Evolutionary conservation across 495 filamentous ascomycete genomes (phyloP), one percentile per base, ranked within the genome.

Genomic region (Lasiosphaeris hirsuta): DNA sequence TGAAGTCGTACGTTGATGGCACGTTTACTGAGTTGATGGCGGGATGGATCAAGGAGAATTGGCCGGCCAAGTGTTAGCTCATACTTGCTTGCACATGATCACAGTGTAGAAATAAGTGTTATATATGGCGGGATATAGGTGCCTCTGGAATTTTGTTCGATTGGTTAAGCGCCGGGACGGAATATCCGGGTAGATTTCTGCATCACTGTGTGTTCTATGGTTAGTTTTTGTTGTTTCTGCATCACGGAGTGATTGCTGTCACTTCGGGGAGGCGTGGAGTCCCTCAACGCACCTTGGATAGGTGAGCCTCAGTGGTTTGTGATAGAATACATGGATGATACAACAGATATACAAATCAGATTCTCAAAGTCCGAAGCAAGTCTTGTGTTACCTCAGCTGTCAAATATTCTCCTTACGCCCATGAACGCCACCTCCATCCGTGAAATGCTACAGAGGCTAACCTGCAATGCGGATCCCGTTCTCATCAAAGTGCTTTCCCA

Each of bases 1-100:
- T 90, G 14, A 72, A 77, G 57, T 66, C 72, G 19, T 96, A 90
- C 65, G 80, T 88, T 67, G 76, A 83, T 13, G 82, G 81, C 4
- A 88, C 81, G 2, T 78, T 97, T 63, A 96, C 90, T 3, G 81
- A 85, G 36, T 58, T 95, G 43, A 83, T 97, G 64, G 72, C 84
- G 36, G 75, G 78, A 4, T 97, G 92, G 91, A 86, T 96, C 11
- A 77, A 83, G 71, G 74, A 81, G 71, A 79, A 96, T 65, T 98
- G 94, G 94, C 63, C 74, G 38, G 68, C 69, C 40, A 66, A 79
- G 23, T 86, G 85, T 58, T 58, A 44, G 44, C 7, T 10, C 13
- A 23, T 15, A 19, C 50, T 38, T 23, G 30, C 11, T 30, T 50
- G 42, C 13, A 30, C 11, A 42, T 15, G 11, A 51, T 37, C 9